These are phyloP conservation scores for Epithemia pelagica DNA, from an alignment of 108 stramenopile genomes.

Conservation along the genomic window DNA sequence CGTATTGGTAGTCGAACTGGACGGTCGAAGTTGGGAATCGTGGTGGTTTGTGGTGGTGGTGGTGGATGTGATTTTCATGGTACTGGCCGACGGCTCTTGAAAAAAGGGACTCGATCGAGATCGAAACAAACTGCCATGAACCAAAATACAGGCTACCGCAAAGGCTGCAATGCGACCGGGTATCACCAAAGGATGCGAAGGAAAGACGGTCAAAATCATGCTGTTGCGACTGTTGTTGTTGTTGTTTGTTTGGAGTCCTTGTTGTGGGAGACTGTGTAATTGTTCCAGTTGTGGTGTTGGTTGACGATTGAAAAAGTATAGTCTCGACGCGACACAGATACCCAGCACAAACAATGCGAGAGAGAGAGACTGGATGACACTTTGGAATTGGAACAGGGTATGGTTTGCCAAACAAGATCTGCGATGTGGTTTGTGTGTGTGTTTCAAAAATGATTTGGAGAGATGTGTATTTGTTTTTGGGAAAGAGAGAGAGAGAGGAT, in stretches of 20 bases:
- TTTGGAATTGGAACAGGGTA: no score
- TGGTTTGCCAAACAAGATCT: no score
- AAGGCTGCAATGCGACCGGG: neutral
- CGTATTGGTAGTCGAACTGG: neutral
- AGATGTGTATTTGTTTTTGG: no score
- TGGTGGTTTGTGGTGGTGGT: neutral
- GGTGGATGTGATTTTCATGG: neutral
- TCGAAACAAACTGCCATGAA: neutral
- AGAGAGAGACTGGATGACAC: no score
- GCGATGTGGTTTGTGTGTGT: no score
- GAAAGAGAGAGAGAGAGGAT: no score
- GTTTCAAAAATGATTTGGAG: no score
- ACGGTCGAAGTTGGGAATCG: neutral
- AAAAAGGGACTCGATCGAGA: neutral
- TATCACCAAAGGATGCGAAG: neutral
- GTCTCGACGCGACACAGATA: no score
- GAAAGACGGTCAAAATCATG: neutral
- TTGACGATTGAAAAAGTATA: no score
- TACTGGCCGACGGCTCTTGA: neutral
- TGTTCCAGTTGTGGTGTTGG: no score
- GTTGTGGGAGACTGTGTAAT: no score
- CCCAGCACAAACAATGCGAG: no score
- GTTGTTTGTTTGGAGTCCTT: neutral
- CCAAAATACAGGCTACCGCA: neutral
- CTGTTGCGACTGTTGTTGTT: neutral